Evolutionary conservation across 139 green algal genomes (phyloP).

Genomic region (Ettlia oleoabundans): DNA sequence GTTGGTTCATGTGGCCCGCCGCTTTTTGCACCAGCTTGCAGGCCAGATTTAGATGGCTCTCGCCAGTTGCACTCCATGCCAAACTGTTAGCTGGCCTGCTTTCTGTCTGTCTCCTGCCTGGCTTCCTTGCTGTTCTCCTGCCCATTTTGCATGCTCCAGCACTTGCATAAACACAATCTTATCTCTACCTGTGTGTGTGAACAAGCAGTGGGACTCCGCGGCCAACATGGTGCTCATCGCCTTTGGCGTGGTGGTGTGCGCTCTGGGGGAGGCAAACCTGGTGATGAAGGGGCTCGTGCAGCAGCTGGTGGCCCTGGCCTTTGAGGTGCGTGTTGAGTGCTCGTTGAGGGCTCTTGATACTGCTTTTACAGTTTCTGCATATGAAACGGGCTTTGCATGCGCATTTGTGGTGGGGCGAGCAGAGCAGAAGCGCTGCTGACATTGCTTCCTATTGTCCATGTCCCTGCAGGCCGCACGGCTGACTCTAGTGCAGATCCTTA

Average conservation of each 20-base stretch:
- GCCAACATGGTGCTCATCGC: constrained; percentile 93
- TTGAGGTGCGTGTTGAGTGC: constrained; percentile 51
- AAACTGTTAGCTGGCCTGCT: background rate
- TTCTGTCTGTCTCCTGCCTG: background rate
- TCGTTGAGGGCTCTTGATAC: no score
- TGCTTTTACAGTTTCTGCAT: no score
- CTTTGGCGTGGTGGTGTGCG: constrained; percentile 85
- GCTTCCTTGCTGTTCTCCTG: background rate
- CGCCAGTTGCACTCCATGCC: background rate
- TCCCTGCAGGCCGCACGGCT: constrained; percentile 75
- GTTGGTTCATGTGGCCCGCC: no score
- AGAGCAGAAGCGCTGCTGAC: background rate
- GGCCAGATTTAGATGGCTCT: no score
- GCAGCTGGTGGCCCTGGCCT: constrained; percentile 80
- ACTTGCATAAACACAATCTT: background rate
- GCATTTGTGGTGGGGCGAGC: no score
- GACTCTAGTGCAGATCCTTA: constrained; percentile 91
- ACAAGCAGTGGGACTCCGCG: constrained; percentile 42
- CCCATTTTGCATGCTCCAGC: background rate
- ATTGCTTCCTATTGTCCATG: background rate
- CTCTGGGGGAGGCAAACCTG: constrained; percentile 89
- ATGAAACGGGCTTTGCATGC: no score
- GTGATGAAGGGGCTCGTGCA: constrained; percentile 85
- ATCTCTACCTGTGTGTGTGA: background rate
- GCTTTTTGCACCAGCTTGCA: no score